Conservation (phyloP, 306 rosid genomes). For the Leucaena leucocephala region DNA sequence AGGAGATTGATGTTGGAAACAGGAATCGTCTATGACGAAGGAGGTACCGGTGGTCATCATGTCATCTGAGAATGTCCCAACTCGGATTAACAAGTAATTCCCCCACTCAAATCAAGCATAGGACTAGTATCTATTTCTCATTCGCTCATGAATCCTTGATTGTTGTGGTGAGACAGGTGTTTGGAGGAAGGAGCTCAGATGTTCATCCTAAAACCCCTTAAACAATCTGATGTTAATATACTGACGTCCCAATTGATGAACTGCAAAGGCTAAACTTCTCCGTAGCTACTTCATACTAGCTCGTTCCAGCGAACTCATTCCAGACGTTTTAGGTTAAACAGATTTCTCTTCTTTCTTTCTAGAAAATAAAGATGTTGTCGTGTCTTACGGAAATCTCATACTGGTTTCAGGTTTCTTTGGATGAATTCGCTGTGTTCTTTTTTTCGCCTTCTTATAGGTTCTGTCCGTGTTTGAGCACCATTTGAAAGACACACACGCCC, state of each 20-base stretch:
- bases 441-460: neutral
- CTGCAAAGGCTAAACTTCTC: conserved; percentile 37
- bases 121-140: neutral
- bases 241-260: conserved; percentile 77
- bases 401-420: neutral
- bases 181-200: conserved; percentile 93
- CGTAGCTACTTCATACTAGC: no score
- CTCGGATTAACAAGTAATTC: conserved; percentile 72
- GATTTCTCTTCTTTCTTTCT: neutral
- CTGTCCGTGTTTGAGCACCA: neutral
- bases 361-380: neutral
- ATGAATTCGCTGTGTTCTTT: neutral
- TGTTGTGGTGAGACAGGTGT: conserved; percentile 55
- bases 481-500: no score
- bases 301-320: neutral
- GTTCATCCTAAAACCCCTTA: conserved; percentile 87
- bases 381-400: neutral
- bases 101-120: no score
- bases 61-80: conserved; percentile 89
- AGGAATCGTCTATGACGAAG: conserved; percentile 80
- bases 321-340: neutral
- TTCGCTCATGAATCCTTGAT: neutral
- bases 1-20: conserved; percentile 21
- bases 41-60: conserved; percentile 91
- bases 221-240: conserved; percentile 73